Base-by-base conservation (phyloP, 106 monocot species). In the Allium cepa region DNA sequence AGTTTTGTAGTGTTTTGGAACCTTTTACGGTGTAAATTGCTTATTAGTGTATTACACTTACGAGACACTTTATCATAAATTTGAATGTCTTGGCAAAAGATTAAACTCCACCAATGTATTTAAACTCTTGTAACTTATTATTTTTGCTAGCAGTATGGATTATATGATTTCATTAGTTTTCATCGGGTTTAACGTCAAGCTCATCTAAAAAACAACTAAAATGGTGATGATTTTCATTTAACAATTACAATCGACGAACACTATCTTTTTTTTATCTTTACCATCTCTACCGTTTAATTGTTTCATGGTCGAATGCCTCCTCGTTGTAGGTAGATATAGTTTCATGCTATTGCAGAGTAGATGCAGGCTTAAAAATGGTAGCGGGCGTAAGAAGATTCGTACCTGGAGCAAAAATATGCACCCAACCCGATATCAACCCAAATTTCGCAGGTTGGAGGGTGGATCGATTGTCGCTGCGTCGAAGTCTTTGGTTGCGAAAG, bases 281-380 rank as follows among this genome's bases (percentile, higher is more conserved):
- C 27, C 12, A 11, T 45, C 46, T 28, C 22, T 62, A 11, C 27
- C 12, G 4, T 16, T 17, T 49, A 1, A 49, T 64, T 16, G 10
- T 49, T 64, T 8, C 3, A 9, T 64, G 47, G 26, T n/a, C 22
- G 53, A 26, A 67, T 26, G 11, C 18, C 1, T 8, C n/a, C 8
- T n/a, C 17, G 1, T 10, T 62, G 47, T 79, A 83, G 83, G 83
- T 83, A 26, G 83, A 83, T 69, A 79, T 79, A 49, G 83, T 83
- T 53, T 83, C 83, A 49, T 83, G 83, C 73, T 83, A 79, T 45
- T 83, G 83, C 69, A 71, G 79, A 69, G 79, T 79, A 17, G 83
- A 83, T 61, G 60, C 72, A 36, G 83, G 83, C 28, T 69, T 83
- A 13, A 83, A 83, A 79, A 83, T 79, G 49, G 83, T 83, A 36